These are phyloP conservation scores for Quercus phellos DNA, from an alignment of 331 rosid species.

Conservation along the genomic window DNA sequence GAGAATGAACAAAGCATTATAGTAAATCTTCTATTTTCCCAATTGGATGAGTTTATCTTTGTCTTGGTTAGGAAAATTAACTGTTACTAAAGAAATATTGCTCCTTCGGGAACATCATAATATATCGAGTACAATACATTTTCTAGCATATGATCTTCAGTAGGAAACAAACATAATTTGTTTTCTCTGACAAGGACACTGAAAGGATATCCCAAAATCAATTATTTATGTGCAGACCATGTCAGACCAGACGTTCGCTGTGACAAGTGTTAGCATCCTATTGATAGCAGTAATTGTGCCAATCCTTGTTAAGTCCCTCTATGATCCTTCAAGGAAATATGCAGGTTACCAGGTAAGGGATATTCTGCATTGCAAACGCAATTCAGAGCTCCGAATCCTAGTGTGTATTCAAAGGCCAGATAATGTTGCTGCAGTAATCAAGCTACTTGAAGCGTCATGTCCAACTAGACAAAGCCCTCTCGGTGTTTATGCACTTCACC, in stretches of 20 bases:
- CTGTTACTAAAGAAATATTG: too few relatives aligned
- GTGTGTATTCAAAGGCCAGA: slow-evolving; percentile 30
- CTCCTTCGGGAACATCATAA: too few relatives aligned
- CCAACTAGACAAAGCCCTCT: slow-evolving; percentile 23
- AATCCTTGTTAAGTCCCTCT: slow-evolving; percentile 20
- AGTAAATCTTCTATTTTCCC: too few relatives aligned
- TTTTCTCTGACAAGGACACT: background rate
- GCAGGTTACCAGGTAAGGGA: slow-evolving; percentile 36
- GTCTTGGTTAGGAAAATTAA: too few relatives aligned
- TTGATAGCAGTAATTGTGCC: slow-evolving; percentile 20
- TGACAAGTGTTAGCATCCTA: background rate
- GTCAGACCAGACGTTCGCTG: background rate
- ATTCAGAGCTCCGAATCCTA: slow-evolving; percentile 30
- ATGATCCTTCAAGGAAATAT: slow-evolving; percentile 46
- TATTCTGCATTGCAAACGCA: slow-evolving; percentile 24
- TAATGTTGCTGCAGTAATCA: slow-evolving; percentile 22
- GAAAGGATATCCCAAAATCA: background rate
- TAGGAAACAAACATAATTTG: background rate
- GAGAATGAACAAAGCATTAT: too few relatives aligned
- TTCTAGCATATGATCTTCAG: background rate
- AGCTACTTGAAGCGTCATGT: slow-evolving; percentile 29
- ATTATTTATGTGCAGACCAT: slow-evolving; percentile 1
- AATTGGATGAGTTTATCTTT: too few relatives aligned
- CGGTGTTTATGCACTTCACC: slow-evolving; percentile 37
- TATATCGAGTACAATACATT: too few relatives aligned